Conservation (phyloP, 208 protist species). For the Trypanosoma avium region DNA sequence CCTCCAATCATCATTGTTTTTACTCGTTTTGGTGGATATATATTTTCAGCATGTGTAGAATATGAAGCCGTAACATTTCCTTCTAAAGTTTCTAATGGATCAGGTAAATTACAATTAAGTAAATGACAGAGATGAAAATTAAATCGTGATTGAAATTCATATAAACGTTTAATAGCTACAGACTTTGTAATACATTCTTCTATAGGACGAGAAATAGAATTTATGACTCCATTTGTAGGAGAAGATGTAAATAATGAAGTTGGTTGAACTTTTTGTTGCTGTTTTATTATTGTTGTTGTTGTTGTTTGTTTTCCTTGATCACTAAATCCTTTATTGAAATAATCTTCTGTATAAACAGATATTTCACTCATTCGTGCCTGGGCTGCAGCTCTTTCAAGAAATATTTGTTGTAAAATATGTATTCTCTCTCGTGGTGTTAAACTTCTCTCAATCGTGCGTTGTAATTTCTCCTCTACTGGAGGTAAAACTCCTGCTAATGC, state of each 20-base stretch:
- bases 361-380: conserved; percentile 26
- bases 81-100: conserved; percentile 15
- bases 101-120: conserved; percentile 11
- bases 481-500: neutral
- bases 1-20: conserved; percentile 39
- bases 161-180: conserved; percentile 28
- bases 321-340: neutral
- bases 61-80: conserved; percentile 27
- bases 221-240: neutral
- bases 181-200: conserved; percentile 35
- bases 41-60: conserved; percentile 46
- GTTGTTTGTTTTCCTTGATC: neutral
- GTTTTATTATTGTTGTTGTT: no score
- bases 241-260: no score
- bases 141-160: conserved; percentile 38
- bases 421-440: conserved; percentile 47
- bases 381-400: conserved; percentile 34
- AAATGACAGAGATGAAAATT: conserved; percentile 30
- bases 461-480: conserved; percentile 30
- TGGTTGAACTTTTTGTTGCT: no score
- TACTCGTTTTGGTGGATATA: conserved; percentile 39
- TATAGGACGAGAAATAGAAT: conserved; percentile 20
- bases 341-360: neutral
- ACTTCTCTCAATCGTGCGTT: conserved; percentile 41
- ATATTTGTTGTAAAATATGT: conserved; percentile 48